Evolutionary conservation across 2,329 filamentous ascomycete genomes (phyloP), one percentile per base, ranked within the genome.

Genomic region (Xylariales sp.): DNA sequence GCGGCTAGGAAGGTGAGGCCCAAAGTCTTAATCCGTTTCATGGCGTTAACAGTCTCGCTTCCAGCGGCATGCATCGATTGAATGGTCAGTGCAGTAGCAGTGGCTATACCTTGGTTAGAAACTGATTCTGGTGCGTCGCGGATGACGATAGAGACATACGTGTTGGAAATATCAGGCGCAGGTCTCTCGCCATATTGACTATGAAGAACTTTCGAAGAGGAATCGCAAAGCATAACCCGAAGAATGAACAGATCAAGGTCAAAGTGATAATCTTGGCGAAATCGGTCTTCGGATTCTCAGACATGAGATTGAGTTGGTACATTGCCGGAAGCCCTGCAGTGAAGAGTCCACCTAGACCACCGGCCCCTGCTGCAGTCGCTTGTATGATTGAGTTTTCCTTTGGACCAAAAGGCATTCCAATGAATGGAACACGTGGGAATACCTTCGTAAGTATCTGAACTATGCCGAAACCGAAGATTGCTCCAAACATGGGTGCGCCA

Each of bases 141-240:
- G 15, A 25, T 8, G 16, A 3, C 5, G 2, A 9, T 8, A 1
- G 15, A 20, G 8, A 29, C 31, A 31, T 12, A 35, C 37, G 57
- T 3, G 76, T 76, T 4, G 77, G 77, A 61, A 81, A 81, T 47
- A 80, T 65, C 39, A 81, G 64, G 44, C 67, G 69, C 40, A 80
- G 62, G 58, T 80, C 75, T 51, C 77, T 68, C 3, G 76, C 76
- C 10, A 82, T 76, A 44, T 81, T 77, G 57, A 84, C 75, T 58
- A 84, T 74, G 65, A 83, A 84, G 65, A 84, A 84, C 54, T 81
- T 82, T 44, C 80, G 76, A 15, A 82, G 68, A 6, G 78, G 78
- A 0, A 77, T 79, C 36, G 74, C 74, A 49, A 81, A 79, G 57
- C 80, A 79, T 45, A 82, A 70, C 4, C 80, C 80, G 56, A 82